These are phyloP conservation scores for Linnemannia exigua DNA, from an alignment of 192 early-diverging fungal species.

Conservation along the genomic window DNA sequence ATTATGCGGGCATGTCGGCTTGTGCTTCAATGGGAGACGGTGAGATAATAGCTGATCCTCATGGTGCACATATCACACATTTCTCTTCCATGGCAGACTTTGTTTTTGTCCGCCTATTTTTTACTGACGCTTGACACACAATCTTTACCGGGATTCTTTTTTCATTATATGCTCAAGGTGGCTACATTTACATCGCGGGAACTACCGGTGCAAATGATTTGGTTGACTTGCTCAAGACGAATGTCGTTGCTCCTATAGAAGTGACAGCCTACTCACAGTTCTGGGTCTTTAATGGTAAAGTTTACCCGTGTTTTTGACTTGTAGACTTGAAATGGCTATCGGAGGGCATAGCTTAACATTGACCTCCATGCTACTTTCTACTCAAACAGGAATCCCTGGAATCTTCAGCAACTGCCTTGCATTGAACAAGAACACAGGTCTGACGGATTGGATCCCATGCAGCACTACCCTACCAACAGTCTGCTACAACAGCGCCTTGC, in stretches of 20 bases:
- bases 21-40: conserved; percentile 5
- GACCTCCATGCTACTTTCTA: not conserved
- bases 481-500: conserved; percentile 6
- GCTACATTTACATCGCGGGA: conserved; percentile 18
- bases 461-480: conserved; percentile 2
- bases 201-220: conserved; percentile 3
- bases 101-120: too few species aligned
- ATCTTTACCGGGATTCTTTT: not conserved
- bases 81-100: too few species aligned
- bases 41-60: not conserved
- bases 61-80: not conserved
- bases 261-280: conserved; percentile 15
- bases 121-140: not conserved
- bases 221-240: conserved; percentile 6
- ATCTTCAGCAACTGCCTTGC: conserved; percentile 12
- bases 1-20: conserved; percentile 14
- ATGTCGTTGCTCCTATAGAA: not conserved
- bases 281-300: conserved; percentile 12
- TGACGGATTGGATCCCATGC: conserved; percentile 9
- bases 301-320: not conserved
- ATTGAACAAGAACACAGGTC: conserved; percentile 8
- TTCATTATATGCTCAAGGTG: not conserved
- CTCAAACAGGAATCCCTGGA: not conserved
- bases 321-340: too few species aligned
- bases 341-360: too few species aligned